Base-by-base conservation (phyloP, 2,329 filamentous ascomycete genomes). In the Phoma herbarum region DNA sequence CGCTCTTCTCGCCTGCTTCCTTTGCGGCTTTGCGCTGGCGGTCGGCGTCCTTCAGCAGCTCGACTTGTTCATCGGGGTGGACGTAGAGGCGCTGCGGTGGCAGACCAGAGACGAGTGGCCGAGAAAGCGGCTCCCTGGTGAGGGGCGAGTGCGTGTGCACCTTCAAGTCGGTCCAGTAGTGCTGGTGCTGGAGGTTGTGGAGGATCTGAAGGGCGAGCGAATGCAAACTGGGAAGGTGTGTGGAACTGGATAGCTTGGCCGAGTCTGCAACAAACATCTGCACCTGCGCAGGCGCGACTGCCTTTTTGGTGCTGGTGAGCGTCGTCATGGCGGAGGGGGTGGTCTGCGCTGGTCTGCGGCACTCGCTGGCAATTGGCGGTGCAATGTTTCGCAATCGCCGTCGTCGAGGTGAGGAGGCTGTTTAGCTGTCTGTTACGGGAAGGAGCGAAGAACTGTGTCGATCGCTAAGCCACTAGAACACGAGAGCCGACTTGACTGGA, bases 21-120 rank as follows among this genome's bases (percentile, higher is more conserved):
- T 60, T 60, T 22, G 55, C 65, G 49, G 65, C 68, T 54, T 82
- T 84, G 63, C 79, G 76, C 50, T 80, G 79, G 52, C 75, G 74
- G 42, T 83, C 78, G 18, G 78, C 86, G 28, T 83, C 81, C 65
- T 88, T 88, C 54, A 93, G 81, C 54, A 90, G 84, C 63, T 86
- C 87, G 64, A 91, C 87, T 78, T 94, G 91, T 78, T 93, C 91
- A 74, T 95, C 91, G 1, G 91, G 91, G 71, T 95, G 90, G 50
- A 91, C 82, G 76, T 95, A 94, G 41, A 93, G 82, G 44, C 88
- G 85, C 43, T 85, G 84, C 0, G 91, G 90, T 1, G 91, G 90
- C 3, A 93, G 78, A 25, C 91, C 91, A 22, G 86, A 88, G 56
- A 95, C 82, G 51, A 94, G 75, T 6, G 88, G 86, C 20, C 90